Evolutionary conservation across 345 rosid species (phyloP), one percentile per base, ranked within the genome.

Genomic region (Citrus trifoliata): DNA sequence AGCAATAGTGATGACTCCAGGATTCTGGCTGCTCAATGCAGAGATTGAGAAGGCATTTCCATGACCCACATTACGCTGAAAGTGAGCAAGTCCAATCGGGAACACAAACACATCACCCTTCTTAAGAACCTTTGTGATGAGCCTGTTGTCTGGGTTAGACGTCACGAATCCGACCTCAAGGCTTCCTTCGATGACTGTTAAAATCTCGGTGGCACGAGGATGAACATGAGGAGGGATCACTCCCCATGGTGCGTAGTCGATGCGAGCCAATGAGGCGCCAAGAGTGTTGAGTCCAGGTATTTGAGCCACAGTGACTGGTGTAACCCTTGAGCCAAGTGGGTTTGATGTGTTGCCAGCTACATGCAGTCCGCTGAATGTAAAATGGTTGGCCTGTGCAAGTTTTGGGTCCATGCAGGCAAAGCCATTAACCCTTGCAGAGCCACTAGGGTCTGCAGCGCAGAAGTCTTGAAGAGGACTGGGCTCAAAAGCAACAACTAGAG

Each of bases 31-130:
- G 62, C 85, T 74, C 28, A 82, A 19, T 21, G 10, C 70, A 0
- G 83, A 76, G 55, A 73, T 42, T 4, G 78, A 27, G 30, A 77
- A 46, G 14, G 85, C 80, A 0, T 27, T 76, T 18, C 46, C 59
- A 3, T 30, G 0, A 4, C 87, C 83, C 14, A 76, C 53, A 12
- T 82, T 85, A 19, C 78, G 67, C 53, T 62, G 83, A 53, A 74
- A 85, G 68, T 85, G 85, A 33, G 61, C 37, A 0, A 80, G 85
- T 53, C 85, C 87, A 37, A 70, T 13, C 0, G 79, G 85, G 60
- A 80, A 82, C 13, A 80, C 82, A 18, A 85, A 80, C 38, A 40
- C 78, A 10, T 82, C 82, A 22, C 83, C 83, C 67, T 75, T 71
- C 3, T 75, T 4, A 24, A 82, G 80, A 3, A 75, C 79, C 83